phyloP scores from a whole-genome alignment of 495 filamentous ascomycete genomes.

The Tuber calosporum region DNA sequence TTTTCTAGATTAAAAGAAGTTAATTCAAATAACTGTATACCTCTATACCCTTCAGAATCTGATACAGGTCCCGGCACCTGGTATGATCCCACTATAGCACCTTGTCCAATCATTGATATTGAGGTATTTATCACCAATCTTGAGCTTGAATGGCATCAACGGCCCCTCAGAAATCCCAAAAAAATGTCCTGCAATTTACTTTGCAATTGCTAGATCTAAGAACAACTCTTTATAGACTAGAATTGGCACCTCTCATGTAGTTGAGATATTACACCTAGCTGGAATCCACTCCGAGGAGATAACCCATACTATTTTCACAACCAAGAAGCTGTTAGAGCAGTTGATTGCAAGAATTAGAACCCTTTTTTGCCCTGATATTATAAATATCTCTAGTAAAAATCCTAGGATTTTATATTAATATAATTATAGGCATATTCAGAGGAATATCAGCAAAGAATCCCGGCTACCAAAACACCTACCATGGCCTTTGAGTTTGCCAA shows the following conservation, averaged over 20 bases:
- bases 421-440: not conserved
- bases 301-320: not conserved
- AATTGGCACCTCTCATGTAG: constrained; percentile 7
- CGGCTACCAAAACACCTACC: not conserved
- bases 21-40: not conserved
- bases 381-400: not conserved
- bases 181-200: constrained; percentile 1
- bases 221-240: constrained; percentile 9
- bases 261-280: constrained; percentile 12
- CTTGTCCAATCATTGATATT: not conserved
- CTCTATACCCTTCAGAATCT: not conserved
- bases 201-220: not conserved
- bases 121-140: not conserved
- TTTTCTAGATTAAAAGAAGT: not conserved
- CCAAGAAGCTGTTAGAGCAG: not conserved
- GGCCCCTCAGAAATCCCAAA: not conserved
- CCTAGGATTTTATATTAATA: not conserved
- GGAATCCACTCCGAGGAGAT: constrained; percentile 2
- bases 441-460: constrained; percentile 7
- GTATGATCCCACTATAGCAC: not conserved
- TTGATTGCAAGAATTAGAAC: not conserved
- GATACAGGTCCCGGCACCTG: not conserved
- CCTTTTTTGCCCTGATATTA: not conserved
- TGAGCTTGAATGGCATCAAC: not conserved
- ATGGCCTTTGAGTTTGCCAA: constrained; percentile 13